Evolutionary conservation across 176 grass and related monocot species (phyloP).

Genomic region (Coix lacrymajobi): DNA sequence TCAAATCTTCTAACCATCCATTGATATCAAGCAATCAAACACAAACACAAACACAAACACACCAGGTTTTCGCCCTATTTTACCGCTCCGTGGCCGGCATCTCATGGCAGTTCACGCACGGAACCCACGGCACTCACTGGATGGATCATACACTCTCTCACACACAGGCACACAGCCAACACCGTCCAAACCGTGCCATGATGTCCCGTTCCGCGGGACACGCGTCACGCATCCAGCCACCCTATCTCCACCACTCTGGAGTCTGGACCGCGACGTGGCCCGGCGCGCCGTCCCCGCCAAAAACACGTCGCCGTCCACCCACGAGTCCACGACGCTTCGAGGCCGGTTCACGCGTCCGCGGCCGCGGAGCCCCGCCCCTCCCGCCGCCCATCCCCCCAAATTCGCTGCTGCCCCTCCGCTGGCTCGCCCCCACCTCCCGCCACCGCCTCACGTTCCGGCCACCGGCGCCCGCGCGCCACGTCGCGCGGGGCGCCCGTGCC

Average conservation of each 20-base stretch:
- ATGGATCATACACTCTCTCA: too few species aligned
- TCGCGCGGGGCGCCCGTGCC: background rate
- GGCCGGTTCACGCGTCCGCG: slow-evolving; percentile 39
- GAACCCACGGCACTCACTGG: too few species aligned
- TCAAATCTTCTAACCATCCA: too few species aligned
- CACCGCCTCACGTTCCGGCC: slow-evolving; percentile 30
- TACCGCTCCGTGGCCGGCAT: too few species aligned
- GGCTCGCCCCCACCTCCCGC: background rate
- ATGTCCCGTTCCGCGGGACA: background rate
- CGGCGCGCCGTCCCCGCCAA: background rate
- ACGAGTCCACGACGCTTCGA: slow-evolving; percentile 28
- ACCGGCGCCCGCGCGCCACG: slow-evolving; percentile 48
- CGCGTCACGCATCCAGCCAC: background rate
- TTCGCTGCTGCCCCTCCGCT: background rate
- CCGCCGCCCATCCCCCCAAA: background rate
- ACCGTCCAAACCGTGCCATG: background rate
- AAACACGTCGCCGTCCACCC: background rate
- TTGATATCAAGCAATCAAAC: too few species aligned
- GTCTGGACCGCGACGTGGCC: slow-evolving; percentile 20
- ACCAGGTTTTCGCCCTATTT: too few species aligned
- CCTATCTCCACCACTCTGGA: background rate
- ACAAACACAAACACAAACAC: too few species aligned
- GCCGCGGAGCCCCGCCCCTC: background rate
- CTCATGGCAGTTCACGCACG: too few species aligned
- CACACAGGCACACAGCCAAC: background rate